A percentile compares a stretch with the other conserved stretches of the same genome.
These are phyloP conservation scores for Cystobasidium ongulense DNA, from an alignment of 768 basidiomycete genomes.

Conservation along the genomic window DNA sequence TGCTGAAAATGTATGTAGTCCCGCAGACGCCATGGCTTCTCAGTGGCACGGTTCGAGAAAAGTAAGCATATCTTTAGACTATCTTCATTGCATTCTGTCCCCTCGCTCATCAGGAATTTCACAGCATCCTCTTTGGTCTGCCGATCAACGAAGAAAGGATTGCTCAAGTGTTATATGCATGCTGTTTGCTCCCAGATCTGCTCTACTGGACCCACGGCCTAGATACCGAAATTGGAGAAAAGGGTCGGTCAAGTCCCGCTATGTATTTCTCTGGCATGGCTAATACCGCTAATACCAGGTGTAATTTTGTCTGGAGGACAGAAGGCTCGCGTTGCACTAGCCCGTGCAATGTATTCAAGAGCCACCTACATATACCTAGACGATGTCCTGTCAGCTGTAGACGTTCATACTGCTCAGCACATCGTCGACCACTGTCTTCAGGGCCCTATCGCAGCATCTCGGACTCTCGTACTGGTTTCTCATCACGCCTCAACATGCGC, in stretches of 20 bases:
- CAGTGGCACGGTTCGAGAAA: neutral
- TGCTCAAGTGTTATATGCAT: conserved; percentile 61
- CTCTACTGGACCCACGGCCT: conserved; percentile 67
- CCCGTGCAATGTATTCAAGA: conserved; percentile 81
- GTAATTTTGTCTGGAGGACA: conserved; percentile 34
- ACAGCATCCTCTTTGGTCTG: conserved; percentile 57
- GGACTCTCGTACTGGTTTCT: conserved; percentile 79
- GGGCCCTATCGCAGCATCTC: conserved; percentile 63
- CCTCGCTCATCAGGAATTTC: neutral
- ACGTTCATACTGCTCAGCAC: conserved; percentile 64
- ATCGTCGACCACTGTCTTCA: conserved; percentile 50
- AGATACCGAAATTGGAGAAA: conserved; percentile 50
- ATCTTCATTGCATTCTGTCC: neutral
- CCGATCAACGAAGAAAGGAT: conserved; percentile 60
- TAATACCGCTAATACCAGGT: neutral
- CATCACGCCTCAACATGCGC: conserved; percentile 85
- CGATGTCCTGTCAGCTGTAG: conserved; percentile 38
- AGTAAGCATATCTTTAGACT: neutral
- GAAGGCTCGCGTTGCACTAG: conserved; percentile 52
- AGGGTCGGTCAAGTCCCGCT: conserved; percentile 31
- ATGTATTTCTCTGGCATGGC: neutral
- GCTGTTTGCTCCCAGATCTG: conserved; percentile 65
- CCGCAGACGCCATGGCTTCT: neutral
- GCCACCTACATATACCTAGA: conserved; percentile 50
- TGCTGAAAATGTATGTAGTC: neutral